phyloP scores from a whole-genome alignment of 208 protist genomes.

The Acanthamoeba lenticulata region DNA sequence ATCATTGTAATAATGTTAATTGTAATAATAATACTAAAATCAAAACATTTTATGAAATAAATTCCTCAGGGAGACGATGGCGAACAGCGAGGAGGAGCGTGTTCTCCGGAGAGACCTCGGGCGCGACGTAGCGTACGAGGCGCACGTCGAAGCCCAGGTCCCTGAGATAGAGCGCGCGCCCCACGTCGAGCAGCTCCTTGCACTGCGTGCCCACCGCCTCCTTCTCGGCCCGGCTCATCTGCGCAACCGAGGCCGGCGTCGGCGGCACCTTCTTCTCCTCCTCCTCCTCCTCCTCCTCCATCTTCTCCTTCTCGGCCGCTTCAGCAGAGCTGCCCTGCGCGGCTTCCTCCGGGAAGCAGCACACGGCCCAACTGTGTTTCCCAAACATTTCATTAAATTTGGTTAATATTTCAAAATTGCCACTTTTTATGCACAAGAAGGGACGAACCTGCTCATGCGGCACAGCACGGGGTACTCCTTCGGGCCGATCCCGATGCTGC shows the following conservation, averaged over 20 bases:
- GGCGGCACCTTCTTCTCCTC: neutral
- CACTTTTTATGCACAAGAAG: neutral
- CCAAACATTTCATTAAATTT: too few species aligned
- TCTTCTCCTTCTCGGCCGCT: neutral
- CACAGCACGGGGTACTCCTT: neutral
- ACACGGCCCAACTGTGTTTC: neutral
- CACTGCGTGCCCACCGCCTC: neutral
- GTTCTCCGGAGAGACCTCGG: neutral
- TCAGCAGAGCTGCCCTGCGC: too few species aligned
- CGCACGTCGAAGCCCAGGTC: neutral
- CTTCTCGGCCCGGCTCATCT: neutral
- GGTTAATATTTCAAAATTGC: too few species aligned
- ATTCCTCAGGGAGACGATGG: too few species aligned
- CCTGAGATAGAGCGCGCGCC: neutral
- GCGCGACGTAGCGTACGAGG: neutral
- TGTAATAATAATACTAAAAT: too few species aligned
- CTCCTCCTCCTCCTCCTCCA: neutral
- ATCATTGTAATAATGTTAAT: too few species aligned
- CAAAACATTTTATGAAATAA: too few species aligned
- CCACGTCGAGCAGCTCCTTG: slow-evolving; percentile 24
- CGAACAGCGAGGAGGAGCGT: neutral
- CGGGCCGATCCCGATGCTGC: neutral
- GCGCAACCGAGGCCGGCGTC: neutral
- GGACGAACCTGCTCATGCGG: neutral
- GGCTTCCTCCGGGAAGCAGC: neutral